These are phyloP conservation scores for Hypoxylon lienhwacheense DNA, from an alignment of 495 filamentous ascomycete genomes.

Conservation along the genomic window DNA sequence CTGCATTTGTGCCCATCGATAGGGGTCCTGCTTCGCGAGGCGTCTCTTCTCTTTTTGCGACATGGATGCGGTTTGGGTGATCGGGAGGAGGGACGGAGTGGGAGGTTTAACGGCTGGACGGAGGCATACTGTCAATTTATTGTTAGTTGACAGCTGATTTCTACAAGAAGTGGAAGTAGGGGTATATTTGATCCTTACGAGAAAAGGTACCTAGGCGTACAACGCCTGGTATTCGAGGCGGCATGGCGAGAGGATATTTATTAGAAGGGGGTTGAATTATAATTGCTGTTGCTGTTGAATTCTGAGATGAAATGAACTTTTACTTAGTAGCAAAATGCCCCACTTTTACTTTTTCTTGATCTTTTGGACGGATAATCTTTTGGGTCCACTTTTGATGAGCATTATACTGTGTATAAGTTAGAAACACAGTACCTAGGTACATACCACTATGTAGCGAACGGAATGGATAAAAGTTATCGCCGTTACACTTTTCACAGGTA, in stretches of 20 bases:
- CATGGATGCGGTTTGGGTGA: conserved; percentile 55
- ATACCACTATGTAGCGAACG: too few relatives aligned
- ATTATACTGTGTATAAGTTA: too few relatives aligned
- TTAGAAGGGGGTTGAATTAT: conserved; percentile 11
- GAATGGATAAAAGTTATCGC: conserved; percentile 12
- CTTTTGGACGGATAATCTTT: too few relatives aligned
- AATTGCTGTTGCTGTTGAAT: too few relatives aligned
- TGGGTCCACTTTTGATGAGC: too few relatives aligned
- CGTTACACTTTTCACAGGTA: not conserved
- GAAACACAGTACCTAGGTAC: too few relatives aligned
- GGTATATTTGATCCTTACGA: conserved; percentile 48
- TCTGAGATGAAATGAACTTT: conserved; percentile 10
- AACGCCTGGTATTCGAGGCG: conserved; percentile 69
- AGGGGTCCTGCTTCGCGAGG: conserved; percentile 61
- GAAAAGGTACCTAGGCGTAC: conserved; percentile 64
- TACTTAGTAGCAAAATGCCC: conserved; percentile 23
- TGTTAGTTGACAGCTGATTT: conserved; percentile 25
- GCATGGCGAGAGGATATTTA: conserved; percentile 63
- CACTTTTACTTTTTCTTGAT: too few relatives aligned
- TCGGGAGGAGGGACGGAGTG: conserved; percentile 43
- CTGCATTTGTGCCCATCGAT: conserved; percentile 69
- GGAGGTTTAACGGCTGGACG: conserved; percentile 44
- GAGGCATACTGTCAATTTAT: conserved; percentile 48
- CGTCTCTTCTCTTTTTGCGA: conserved; percentile 51
- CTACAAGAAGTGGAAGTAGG: not conserved